Evolutionary conservation across 768 basidiomycete genomes (phyloP), one percentile per base, ranked within the genome.

Genomic region (Mycena sanguinolenta): DNA sequence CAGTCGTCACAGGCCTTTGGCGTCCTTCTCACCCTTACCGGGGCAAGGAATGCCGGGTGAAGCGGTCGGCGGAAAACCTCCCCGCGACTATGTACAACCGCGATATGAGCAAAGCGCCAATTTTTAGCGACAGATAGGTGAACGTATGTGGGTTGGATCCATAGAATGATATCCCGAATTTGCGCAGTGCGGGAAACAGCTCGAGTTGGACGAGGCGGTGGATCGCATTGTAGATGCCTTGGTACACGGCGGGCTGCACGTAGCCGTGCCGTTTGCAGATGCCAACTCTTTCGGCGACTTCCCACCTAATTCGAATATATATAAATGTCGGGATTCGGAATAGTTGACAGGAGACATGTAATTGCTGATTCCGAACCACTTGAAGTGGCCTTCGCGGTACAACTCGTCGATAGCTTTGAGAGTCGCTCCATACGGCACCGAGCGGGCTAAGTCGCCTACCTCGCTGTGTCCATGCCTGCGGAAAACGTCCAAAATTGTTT

Each of bases 341-440:
- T n/a, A n/a, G 19, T 10, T 39, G 30, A 58, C 76, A 62, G 54
- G 87, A 86, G 90, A 82, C 17, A 86, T 81, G 61, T 82, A 91
- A 75, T 91, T 90, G 74, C 89, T 90, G 69, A 91, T 81, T 1
- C 90, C 89, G 59, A 90, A 88, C 17, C 85, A 83, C 70, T 89
- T 86, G 75, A 90, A 90, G 54, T 85, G 81, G 0, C 90, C 90
- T 67, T 89, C 84, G 50, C 85, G 83, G 75, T 91, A 84, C 19
- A 91, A 78, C 52, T 86, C 84, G 54, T 91, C 82, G 13, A 90
- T 79, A 30, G 85, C 87, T 27, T 84, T 85, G 30, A 88, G 72
- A 0, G 90, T 91, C 6, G 86, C 84, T 73, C 89, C 87, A 67
- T 87, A 90, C 0, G 89, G 86, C 4, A 88, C 86, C 14, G 80